Evolutionary conservation across 1,284 basidiomycete genomes (phyloP), one percentile per base, ranked within the genome.

Genomic region (Apiotrichum akiyoshidainum): DNA sequence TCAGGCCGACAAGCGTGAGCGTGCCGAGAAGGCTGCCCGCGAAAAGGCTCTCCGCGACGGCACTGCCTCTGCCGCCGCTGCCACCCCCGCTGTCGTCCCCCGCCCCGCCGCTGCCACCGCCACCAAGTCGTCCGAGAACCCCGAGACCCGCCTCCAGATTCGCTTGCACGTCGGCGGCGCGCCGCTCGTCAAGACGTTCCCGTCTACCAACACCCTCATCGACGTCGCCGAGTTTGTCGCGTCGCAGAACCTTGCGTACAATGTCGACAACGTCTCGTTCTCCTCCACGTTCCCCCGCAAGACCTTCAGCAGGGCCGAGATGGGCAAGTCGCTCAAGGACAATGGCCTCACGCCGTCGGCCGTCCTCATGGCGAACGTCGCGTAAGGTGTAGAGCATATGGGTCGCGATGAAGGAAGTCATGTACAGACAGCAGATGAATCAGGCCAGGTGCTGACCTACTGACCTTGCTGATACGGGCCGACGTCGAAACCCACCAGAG

Each of bases 31-130:
- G 70, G 82, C 86, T 1, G 91, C 91, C 0, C 81, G 85, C 35
- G 93, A 95, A 77, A 96, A 95, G 75, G 91, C 90, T 0, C 73
- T 92, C 13, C 84, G 92, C 41, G 90, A 92, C 48, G 92, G 90
- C 17, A 69, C 76, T 73, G 67, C 79, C 40, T 46, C 65, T 4
- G 54, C 68, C 22, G 64, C 79, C 12, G 60, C 81, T 5, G 63
- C 80, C 11, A 70, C 82, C 2, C 73, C 81, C 1, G 74, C 79
- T 0, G 74, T 79, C 0, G 63, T 70, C 6, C 42, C 52, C 1
- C 55, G 26, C 31, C 45, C 53, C 5, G 53, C 63, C 74, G 48
- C 48, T 13, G 12, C 68, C 74, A 39, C 76, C 78, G 39, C 68
- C 2, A 80, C 84, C 1, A 83, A 87, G 48, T 85, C 86, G 35